Conservation (phyloP, 2,329 filamentous ascomycete species). For the Colletotrichum cereale region DNA sequence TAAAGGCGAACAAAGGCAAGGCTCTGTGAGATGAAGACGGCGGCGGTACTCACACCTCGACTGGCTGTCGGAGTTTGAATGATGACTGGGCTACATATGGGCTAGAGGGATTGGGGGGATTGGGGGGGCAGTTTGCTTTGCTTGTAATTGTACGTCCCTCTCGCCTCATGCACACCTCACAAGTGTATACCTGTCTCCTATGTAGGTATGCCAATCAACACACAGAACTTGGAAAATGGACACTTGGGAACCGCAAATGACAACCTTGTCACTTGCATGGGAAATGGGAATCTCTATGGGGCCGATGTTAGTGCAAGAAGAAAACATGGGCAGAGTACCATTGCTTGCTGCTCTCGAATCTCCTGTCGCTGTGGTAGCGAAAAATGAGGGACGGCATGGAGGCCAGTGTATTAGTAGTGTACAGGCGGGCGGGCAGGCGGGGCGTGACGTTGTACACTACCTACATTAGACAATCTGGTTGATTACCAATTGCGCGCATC, state of each 20-base stretch:
- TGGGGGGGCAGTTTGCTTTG: background rate
- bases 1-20: background rate
- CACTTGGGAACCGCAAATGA: background rate
- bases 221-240: background rate
- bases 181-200: background rate
- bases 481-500: conserved; percentile 36
- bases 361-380: conserved; percentile 37
- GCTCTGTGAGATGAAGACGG: conserved; percentile 17
- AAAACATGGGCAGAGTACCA: conserved; percentile 12
- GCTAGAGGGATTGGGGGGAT: background rate
- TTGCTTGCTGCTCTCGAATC: conserved; percentile 14
- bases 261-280: background rate
- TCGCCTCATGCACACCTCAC: conserved; percentile 7
- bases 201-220: background rate
- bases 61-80: conserved; percentile 15
- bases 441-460: background rate
- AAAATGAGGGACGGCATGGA: conserved; percentile 10
- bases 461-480: background rate
- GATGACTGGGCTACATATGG: conserved; percentile 6
- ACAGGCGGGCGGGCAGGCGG: background rate
- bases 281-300: conserved; percentile 24
- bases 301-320: conserved; percentile 18
- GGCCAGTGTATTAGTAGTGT: background rate
- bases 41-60: background rate
- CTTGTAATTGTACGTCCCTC: background rate